Evolutionary conservation across 257 asterid species (phyloP).

Genomic region (Jasminum sambac): DNA sequence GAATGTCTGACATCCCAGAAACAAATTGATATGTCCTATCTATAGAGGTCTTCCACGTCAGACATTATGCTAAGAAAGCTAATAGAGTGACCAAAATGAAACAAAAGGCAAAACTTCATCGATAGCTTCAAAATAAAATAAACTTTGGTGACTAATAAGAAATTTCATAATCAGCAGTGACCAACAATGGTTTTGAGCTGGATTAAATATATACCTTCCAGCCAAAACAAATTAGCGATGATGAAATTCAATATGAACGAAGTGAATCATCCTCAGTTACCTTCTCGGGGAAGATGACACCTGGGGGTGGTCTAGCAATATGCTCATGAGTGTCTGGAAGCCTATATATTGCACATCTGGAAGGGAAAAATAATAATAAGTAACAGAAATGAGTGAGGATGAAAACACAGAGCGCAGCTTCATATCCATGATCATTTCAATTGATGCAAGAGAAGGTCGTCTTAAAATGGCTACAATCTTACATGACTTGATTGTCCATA

Average conservation of each 20-base stretch:
- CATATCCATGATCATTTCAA: constrained; percentile 10
- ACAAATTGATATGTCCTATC: not conserved
- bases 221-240: not conserved
- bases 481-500: constrained; percentile 96
- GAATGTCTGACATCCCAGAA: not conserved
- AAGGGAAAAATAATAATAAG: constrained; percentile 8
- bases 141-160: not conserved
- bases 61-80: not conserved
- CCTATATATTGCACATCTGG: constrained; percentile 84
- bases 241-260: not conserved
- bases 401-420: constrained; percentile 5
- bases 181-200: not conserved
- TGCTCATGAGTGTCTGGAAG: constrained; percentile 83
- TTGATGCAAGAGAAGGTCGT: constrained; percentile 10
- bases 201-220: constrained; percentile 10
- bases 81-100: not conserved
- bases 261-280: constrained; percentile 32
- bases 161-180: not conserved
- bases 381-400: constrained; percentile 10
- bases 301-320: constrained; percentile 79
- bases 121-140: not conserved
- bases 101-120: not conserved
- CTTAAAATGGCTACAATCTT: constrained; percentile 33
- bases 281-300: constrained; percentile 79
- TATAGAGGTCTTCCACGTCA: not conserved